These are phyloP conservation scores for Alternaria longipes DNA, from an alignment of 2,329 filamentous ascomycete genomes.

Conservation along the genomic window DNA sequence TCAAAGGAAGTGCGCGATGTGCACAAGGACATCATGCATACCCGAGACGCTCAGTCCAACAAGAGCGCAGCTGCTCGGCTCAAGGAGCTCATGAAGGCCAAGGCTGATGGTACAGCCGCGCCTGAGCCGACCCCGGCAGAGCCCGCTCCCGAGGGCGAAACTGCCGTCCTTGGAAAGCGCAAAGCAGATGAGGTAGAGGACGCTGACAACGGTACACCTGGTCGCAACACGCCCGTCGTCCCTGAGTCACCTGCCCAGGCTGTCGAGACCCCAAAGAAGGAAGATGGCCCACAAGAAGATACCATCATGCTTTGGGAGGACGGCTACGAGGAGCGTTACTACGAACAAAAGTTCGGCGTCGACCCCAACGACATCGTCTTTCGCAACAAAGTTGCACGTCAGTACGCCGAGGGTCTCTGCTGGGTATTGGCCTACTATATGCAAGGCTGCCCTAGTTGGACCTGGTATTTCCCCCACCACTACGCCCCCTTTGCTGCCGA, in stretches of 20 bases:
- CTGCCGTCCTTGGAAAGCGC: slow-evolving; percentile 72
- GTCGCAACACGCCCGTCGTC: slow-evolving; percentile 64
- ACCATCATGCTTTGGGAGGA: slow-evolving; percentile 93
- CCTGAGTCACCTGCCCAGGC: slow-evolving; percentile 58
- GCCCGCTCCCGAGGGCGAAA: slow-evolving; percentile 31
- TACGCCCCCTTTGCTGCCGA: slow-evolving; percentile 98
- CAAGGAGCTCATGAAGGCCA: slow-evolving; percentile 72
- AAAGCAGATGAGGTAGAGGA: slow-evolving; percentile 77
- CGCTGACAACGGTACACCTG: slow-evolving; percentile 67
- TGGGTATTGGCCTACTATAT: slow-evolving; percentile 99
- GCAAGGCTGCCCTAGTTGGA: slow-evolving; percentile 97
- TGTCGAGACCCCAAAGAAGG: slow-evolving; percentile 40
- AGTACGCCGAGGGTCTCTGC: slow-evolving; percentile 93
- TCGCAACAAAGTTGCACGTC: slow-evolving; percentile 83
- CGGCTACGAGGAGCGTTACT: slow-evolving; percentile 94
- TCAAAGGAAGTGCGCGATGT: slow-evolving; percentile 59
- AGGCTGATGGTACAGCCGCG: slow-evolving; percentile 41
- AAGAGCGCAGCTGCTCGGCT: slow-evolving; percentile 92
- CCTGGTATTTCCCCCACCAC: slow-evolving; percentile 99
- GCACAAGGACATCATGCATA: slow-evolving; percentile 89
- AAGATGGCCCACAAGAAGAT: slow-evolving; percentile 74
- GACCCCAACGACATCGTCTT: slow-evolving; percentile 84
- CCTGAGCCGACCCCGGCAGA: slow-evolving; percentile 31
- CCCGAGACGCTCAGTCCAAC: slow-evolving; percentile 78
- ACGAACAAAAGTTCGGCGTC: slow-evolving; percentile 93